Evolutionary conservation across 768 basidiomycete genomes (phyloP).

Genomic region (Calvatia gigantea): DNA sequence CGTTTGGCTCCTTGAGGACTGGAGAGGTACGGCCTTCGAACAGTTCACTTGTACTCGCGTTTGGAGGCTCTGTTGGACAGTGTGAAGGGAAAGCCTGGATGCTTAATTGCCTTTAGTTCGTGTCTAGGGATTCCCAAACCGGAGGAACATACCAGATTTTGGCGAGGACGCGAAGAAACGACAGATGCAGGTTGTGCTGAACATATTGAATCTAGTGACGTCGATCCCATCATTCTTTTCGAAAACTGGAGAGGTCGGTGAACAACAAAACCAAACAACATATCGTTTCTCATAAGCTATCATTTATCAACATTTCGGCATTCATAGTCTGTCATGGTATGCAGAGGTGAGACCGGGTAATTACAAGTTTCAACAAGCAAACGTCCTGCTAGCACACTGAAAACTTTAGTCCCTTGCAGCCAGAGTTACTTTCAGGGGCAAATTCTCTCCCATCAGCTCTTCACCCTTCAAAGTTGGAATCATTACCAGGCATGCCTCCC

Average conservation of each 20-base stretch:
- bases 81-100: background rate
- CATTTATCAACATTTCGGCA: too few relatives aligned
- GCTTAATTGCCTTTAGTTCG: background rate
- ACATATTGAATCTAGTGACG: background rate
- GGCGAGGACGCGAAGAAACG: background rate
- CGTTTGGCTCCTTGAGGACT: background rate
- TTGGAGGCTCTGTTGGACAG: background rate
- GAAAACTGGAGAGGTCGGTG: background rate
- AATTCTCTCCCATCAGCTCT: slow-evolving; percentile 38
- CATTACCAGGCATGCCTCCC: slow-evolving; percentile 47
- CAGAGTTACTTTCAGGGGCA: slow-evolving; percentile 37
- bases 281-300: too few relatives aligned
- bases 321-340: too few relatives aligned
- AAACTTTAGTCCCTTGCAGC: slow-evolving; percentile 30
- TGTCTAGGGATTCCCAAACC: background rate
- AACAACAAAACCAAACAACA: slow-evolving; percentile 4
- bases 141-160: background rate
- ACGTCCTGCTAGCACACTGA: too few relatives aligned
- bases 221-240: background rate
- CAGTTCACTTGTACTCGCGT: background rate
- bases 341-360: too few relatives aligned
- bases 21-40: background rate
- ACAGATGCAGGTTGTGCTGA: background rate
- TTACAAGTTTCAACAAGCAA: too few relatives aligned
- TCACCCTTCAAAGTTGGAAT: slow-evolving; percentile 44